Percentiles rank a stretch among this genome's conserved stretches.
These are phyloP conservation scores for Kwoniella botswanensis DNA, from an alignment of 768 basidiomycete species.

Conservation along the genomic window DNA sequence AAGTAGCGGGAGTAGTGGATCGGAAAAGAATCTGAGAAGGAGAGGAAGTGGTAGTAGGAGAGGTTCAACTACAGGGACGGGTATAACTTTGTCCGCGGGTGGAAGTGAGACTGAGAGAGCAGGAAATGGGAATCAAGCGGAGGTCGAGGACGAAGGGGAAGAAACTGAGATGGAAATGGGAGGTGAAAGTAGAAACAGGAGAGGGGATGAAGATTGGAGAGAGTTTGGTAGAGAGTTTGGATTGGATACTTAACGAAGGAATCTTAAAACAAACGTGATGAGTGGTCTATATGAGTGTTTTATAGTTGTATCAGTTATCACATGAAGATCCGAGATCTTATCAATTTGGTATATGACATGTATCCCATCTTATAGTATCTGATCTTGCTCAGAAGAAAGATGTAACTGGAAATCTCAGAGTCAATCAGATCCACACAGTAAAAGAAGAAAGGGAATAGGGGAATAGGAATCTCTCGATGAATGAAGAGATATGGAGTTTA, in stretches of 20 bases:
- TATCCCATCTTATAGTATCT: slow-evolving; percentile 1
- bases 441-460: too few relatives aligned
- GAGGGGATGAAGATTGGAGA: slow-evolving; percentile 1
- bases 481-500: too few relatives aligned
- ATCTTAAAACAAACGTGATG: too few relatives aligned
- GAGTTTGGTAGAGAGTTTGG: slow-evolving; percentile 16
- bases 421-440: too few relatives aligned
- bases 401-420: too few relatives aligned
- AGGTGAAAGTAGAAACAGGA: not conserved
- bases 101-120: not conserved
- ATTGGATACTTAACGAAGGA: not conserved
- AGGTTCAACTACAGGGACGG: slow-evolving; percentile 1
- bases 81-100: not conserved
- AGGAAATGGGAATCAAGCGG: not conserved
- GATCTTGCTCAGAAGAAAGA: not conserved
- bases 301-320: too few relatives aligned
- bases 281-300: too few relatives aligned
- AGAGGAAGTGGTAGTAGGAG: slow-evolving; percentile 4
- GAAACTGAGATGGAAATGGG: not conserved
- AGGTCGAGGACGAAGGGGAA: not conserved
- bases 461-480: too few relatives aligned
- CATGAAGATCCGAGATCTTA: not conserved
- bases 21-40: not conserved
- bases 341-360: not conserved
- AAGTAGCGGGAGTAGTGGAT: not conserved